Percentiles rank a stretch among this genome's conserved stretches.
phyloP scores from a whole-genome alignment of 495 filamentous ascomycete species.

The Penicillium cinerascens region DNA sequence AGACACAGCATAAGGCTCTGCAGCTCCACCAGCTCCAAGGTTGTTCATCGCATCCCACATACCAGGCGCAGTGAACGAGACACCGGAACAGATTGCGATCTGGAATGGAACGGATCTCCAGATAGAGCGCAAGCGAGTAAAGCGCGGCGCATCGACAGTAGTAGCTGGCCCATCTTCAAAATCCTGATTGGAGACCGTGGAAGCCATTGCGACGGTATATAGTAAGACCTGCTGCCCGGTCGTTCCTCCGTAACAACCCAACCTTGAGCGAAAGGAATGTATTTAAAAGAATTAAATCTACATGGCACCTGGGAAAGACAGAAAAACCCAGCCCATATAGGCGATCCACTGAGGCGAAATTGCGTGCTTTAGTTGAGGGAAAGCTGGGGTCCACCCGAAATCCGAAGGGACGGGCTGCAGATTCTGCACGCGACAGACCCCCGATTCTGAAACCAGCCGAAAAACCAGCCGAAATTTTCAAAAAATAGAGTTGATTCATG shows the following conservation, averaged over 20 bases:
- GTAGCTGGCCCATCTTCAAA: not conserved
- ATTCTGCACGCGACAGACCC: not conserved
- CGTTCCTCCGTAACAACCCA: not conserved
- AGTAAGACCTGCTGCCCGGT: not conserved
- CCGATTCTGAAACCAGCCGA: not conserved
- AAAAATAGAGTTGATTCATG: not conserved
- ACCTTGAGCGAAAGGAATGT: not conserved
- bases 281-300: not conserved
- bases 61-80: conserved; percentile 33
- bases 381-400: not conserved
- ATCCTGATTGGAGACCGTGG: not conserved
- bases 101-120: conserved; percentile 29
- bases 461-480: not conserved
- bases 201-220: not conserved
- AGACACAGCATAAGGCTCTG: conserved; percentile 32
- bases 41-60: conserved; percentile 39
- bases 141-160: not conserved
- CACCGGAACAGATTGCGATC: conserved; percentile 31
- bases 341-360: not conserved
- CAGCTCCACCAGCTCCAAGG: conserved; percentile 32
- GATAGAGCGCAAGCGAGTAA: conserved; percentile 7
- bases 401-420: not conserved
- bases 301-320: not conserved
- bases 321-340: not conserved
- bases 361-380: not conserved